phyloP scores from a whole-genome alignment of 2,329 filamentous ascomycete species.

The Diaporthe vexans region DNA sequence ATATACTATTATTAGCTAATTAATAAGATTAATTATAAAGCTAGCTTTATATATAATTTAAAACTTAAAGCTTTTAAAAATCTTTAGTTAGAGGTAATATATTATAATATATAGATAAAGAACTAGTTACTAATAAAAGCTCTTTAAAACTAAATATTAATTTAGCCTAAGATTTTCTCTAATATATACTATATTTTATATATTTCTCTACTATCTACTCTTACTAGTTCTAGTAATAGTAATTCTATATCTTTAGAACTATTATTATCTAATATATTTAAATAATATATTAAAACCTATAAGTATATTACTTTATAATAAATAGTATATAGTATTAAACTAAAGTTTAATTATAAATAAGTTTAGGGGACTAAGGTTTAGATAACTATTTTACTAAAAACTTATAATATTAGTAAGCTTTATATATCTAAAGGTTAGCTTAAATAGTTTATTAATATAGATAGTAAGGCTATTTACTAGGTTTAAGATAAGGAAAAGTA shows the following conservation, averaged over 20 bases:
- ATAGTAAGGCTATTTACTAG: too few species aligned
- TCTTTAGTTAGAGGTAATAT: background rate
- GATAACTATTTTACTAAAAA: too few species aligned
- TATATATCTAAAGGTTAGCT: too few species aligned
- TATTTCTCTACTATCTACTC: background rate
- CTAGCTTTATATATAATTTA: background rate
- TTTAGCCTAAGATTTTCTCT: background rate
- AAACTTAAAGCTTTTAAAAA: background rate
- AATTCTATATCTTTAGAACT: background rate
- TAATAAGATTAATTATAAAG: background rate
- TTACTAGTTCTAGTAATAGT: background rate
- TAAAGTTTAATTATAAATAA: too few species aligned
- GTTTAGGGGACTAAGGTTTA: too few species aligned
- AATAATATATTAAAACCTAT: background rate
- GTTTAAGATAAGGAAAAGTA: too few species aligned
- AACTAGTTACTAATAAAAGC: background rate
- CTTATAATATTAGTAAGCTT: too few species aligned
- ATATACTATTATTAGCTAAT: background rate
- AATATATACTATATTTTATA: background rate
- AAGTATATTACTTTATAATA: background rate
- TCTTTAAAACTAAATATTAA: background rate
- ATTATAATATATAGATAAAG: background rate
- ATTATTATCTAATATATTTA: background rate
- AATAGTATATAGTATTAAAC: too few species aligned
- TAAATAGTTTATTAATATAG: too few species aligned